Percentiles rank a stretch among this genome's conserved stretches.
Conservation (phyloP, 495 filamentous ascomycete genomes). For the Annulohypoxylon nitens region DNA sequence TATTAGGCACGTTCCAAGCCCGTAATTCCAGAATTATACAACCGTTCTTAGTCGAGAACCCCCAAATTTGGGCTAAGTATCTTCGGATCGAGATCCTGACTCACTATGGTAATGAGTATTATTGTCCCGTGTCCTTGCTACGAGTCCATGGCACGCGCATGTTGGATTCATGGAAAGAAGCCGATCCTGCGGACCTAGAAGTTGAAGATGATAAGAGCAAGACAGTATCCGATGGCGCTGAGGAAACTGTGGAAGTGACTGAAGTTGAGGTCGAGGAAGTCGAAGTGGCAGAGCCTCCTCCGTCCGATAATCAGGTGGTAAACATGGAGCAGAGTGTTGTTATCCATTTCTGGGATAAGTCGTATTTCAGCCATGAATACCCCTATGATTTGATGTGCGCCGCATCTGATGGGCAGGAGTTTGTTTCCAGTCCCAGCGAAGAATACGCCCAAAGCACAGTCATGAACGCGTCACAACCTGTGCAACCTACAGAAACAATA, state of each 20-base stretch:
- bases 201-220: conserved; percentile 54
- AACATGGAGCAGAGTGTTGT: conserved; percentile 39
- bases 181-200: conserved; percentile 70
- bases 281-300: conserved; percentile 53
- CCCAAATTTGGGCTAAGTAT: conserved; percentile 95
- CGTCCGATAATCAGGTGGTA: conserved; percentile 32
- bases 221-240: conserved; percentile 56
- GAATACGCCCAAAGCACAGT: conserved; percentile 12
- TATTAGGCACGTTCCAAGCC: conserved; percentile 88
- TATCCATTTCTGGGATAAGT: conserved; percentile 45
- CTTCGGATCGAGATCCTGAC: conserved; percentile 89
- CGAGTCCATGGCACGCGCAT: conserved; percentile 96
- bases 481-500: conserved; percentile 24
- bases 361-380: conserved; percentile 41
- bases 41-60: conserved; percentile 91
- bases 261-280: conserved; percentile 44
- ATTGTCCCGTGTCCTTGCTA: conserved; percentile 90
- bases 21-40: conserved; percentile 93
- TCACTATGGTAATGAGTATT: conserved; percentile 96
- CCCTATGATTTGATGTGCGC: conserved; percentile 44
- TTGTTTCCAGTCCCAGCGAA: neutral
- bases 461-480: conserved; percentile 22
- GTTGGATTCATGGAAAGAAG: conserved; percentile 90
- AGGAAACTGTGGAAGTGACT: conserved; percentile 53
- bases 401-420: conserved; percentile 26